Evolutionary conservation across 805 yeast genomes (phyloP).

Genomic region (Saccharomycopsis sp.): DNA sequence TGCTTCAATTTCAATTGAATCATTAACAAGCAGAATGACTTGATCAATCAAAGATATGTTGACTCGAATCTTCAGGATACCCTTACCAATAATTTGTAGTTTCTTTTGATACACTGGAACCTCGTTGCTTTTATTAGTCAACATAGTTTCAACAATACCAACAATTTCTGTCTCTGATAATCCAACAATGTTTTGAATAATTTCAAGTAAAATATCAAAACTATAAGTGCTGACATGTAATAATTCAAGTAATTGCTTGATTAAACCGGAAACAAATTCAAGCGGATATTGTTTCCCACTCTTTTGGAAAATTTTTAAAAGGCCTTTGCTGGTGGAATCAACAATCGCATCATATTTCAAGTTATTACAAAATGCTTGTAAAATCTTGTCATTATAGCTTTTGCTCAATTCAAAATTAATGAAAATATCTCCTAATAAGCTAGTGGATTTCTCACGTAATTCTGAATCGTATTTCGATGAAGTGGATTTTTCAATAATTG

Average conservation of each 20-base stretch:
- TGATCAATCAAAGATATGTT: constrained; percentile 21
- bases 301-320: neutral
- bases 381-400: neutral
- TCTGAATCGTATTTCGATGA: constrained; percentile 15
- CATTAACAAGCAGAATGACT: constrained; percentile 9
- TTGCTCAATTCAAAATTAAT: constrained; percentile 1
- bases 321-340: constrained; percentile 6
- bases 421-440: constrained; percentile 4
- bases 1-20: neutral
- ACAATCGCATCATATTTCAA: constrained; percentile 13
- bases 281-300: neutral
- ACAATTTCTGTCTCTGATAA: neutral
- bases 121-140: constrained; percentile 3
- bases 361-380: constrained; percentile 6
- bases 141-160: constrained; percentile 8
- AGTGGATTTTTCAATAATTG: constrained; percentile 7
- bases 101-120: constrained; percentile 9
- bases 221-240: neutral
- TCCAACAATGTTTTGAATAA: constrained; percentile 19
- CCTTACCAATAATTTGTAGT: constrained; percentile 12
- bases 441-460: constrained; percentile 15
- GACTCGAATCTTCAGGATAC: constrained; percentile 1
- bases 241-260: neutral
- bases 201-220: constrained; percentile 11
- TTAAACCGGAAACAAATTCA: neutral